phyloP scores from a whole-genome alignment of 2,329 filamentous ascomycete species.

The Chaetothyriales sp. region DNA sequence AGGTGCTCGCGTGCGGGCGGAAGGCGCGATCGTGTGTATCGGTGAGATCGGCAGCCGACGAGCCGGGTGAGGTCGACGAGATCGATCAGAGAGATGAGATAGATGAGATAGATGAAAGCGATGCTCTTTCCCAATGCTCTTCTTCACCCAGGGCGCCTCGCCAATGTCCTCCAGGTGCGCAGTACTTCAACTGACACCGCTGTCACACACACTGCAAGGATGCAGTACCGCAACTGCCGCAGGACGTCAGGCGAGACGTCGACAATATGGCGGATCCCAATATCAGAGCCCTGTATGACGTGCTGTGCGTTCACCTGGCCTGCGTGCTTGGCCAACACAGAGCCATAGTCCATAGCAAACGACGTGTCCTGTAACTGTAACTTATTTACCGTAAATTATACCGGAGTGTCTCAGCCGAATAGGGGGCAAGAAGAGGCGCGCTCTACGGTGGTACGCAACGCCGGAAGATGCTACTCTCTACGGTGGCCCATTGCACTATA shows the following conservation, averaged over 20 bases:
- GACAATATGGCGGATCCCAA: conserved; percentile 32
- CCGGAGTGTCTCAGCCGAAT: neutral
- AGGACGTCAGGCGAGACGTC: conserved; percentile 35
- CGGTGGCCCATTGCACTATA: neutral
- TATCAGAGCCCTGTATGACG: neutral
- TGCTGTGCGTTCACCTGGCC: neutral
- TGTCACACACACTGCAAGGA: neutral
- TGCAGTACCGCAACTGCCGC: neutral
- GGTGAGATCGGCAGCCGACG: neutral
- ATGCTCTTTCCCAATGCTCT: neutral
- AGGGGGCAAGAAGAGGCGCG: too few species aligned
- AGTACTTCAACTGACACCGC: neutral
- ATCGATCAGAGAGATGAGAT: too few species aligned
- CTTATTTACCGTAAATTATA: neutral
- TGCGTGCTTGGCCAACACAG: neutral
- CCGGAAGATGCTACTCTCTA: too few species aligned
- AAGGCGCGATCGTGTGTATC: neutral
- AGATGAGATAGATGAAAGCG: too few species aligned
- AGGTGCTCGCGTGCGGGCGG: neutral
- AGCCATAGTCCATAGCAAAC: neutral
- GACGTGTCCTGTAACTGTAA: neutral
- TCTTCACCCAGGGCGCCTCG: neutral
- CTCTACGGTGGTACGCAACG: neutral
- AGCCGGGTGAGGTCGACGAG: neutral
- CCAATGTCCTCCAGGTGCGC: neutral